Conservation (phyloP, 805 yeast species). For the Komagataella pseudopastoris region DNA sequence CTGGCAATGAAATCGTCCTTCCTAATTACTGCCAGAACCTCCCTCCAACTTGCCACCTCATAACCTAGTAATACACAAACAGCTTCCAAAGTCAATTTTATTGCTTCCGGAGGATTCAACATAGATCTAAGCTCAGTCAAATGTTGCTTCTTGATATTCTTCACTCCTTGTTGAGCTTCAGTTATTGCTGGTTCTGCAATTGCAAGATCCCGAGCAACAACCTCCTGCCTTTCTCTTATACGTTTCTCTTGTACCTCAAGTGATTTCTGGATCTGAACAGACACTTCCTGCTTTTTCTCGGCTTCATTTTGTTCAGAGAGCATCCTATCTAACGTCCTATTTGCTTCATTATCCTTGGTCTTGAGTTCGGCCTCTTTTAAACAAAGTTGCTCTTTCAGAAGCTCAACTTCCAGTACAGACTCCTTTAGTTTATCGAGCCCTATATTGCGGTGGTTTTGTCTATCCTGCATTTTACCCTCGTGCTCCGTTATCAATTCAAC, state of each 20-base stretch:
- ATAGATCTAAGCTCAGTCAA: conserved; percentile 80
- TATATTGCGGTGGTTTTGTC: conserved; percentile 54
- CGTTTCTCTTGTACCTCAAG: conserved; percentile 53
- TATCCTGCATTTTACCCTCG: conserved; percentile 39
- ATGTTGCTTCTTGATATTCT: conserved; percentile 84
- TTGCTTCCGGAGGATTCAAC: conserved; percentile 83
- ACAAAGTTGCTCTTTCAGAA: conserved; percentile 39
- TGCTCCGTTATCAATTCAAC: conserved; percentile 24
- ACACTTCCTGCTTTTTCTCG: conserved; percentile 79
- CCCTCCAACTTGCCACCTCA: conserved; percentile 57
- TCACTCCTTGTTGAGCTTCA: conserved; percentile 84
- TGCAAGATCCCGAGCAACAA: conserved; percentile 52
- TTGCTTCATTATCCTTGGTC: conserved; percentile 55
- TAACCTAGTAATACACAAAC: conserved; percentile 78
- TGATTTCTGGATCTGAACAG: conserved; percentile 60
- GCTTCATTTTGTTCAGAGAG: conserved; percentile 82
- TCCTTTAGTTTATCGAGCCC: conserved; percentile 72
- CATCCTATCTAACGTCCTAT: conserved; percentile 59
- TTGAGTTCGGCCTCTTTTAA: conserved; percentile 34
- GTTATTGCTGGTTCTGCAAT: conserved; percentile 73
- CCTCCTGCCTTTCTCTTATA: conserved; percentile 35
- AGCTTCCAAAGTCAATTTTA: conserved; percentile 74
- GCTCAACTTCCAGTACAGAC: conserved; percentile 60
- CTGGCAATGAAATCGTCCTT: conserved; percentile 78
- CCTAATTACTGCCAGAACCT: conserved; percentile 68